phyloP scores from a whole-genome alignment of 352 stramenopile species.

The Lagenidium giganteum region DNA sequence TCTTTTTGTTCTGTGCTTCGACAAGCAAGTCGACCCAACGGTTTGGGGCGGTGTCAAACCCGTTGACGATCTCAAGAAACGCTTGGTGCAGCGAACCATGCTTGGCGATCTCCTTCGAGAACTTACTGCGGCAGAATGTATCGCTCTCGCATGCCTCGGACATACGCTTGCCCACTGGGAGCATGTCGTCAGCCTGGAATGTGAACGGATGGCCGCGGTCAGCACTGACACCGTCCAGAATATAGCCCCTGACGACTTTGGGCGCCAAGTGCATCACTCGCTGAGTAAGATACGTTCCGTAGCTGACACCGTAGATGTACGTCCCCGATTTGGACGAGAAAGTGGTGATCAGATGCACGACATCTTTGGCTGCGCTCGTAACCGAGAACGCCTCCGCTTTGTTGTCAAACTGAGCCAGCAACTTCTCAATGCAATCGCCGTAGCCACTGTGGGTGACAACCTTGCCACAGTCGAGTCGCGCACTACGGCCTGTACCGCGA shows the following conservation, averaged over 20 bases:
- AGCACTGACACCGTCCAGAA: slow-evolving; percentile 24
- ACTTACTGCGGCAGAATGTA: no score
- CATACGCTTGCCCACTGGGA: slow-evolving; percentile 5
- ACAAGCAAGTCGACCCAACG: no score
- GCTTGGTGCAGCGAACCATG: no score
- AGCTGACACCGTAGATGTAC: slow-evolving; percentile 17
- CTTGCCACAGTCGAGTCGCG: slow-evolving; percentile 17
- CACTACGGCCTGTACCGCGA: slow-evolving; percentile 23
- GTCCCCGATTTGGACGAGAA: slow-evolving; percentile 14
- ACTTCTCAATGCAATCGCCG: slow-evolving; percentile 14
- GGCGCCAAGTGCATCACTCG: slow-evolving; percentile 20
- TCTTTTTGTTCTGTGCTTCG: no score
- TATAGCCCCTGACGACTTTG: slow-evolving; percentile 18
- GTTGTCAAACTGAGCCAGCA: slow-evolving; percentile 19
- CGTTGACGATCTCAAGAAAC: slow-evolving; percentile 5
- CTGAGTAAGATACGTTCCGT: slow-evolving; percentile 24
- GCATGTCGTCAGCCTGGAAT: no score
- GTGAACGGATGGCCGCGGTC: no score
- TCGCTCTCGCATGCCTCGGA: no score
- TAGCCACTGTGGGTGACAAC: slow-evolving; percentile 10
- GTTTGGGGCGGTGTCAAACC: no score
- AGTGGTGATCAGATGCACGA: slow-evolving; percentile 12
- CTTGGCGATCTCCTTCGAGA: no score
- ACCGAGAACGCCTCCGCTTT: slow-evolving; percentile 11
- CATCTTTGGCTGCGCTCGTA: slow-evolving; percentile 17